Base-by-base conservation (phyloP, 108 stramenopile genomes). In the Cyclostephanos invisitatus region DNA sequence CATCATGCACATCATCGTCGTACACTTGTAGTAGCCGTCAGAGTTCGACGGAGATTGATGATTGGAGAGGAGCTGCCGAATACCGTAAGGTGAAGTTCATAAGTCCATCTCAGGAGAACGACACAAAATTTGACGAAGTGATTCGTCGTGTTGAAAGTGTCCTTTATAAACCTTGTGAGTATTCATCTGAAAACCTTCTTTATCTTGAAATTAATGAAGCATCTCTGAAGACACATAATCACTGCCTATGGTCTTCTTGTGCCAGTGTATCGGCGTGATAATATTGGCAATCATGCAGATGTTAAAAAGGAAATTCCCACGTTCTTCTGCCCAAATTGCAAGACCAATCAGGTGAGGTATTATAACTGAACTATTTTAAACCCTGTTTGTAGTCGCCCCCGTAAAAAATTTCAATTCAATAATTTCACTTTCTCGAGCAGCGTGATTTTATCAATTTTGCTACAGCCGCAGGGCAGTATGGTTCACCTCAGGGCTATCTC, bases 291-390 rank as follows among this genome's bases (percentile, higher is more conserved):
- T 10, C 82, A 86, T 38, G 40, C 51, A 38, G 44, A 73, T 36
- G 68, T 58, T 24, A 73, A 72, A 11, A 75, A 69, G 1, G 69
- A 88, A 59, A 79, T 70, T 22, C 94, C 89, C 1, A 89, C 86
- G 5, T 95, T 82, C 61, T 67, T 83, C 40, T 95, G 94, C 62
- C 94, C 94, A 4, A 84, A 81, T 50, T 95, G 94, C 74, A 84
- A 85, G 42, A 92, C 91, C 8, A 68, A 80, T 27, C 51, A 53
- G 51, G 51, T 53, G 51, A 53, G 51, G 5, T 21, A 10, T 53
- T 53, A 6, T 53, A 1, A 21, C 21, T 1, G 6, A 21, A n/a
- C 3, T 42, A 8, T 9, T 11, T 42, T 42, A 11, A 11, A 42
- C 40, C 8, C 9, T 37, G 12, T 42, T 42, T 42, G 40, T 42